phyloP scores from a whole-genome alignment of 768 basidiomycete genomes.

The Hericium erinaceus region DNA sequence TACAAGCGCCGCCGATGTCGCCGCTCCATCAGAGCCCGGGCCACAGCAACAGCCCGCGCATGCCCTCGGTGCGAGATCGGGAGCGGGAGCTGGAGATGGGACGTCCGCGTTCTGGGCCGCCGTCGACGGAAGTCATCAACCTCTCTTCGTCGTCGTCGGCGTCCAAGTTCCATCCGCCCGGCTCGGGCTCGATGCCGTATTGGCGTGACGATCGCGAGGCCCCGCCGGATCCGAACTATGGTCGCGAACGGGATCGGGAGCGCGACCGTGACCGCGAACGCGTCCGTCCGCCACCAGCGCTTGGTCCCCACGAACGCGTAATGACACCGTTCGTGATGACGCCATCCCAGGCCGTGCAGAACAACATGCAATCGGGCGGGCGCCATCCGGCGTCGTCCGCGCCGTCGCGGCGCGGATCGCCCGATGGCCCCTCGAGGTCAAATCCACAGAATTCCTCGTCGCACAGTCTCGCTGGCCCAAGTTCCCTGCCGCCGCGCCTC shows the following conservation, averaged over 20 bases:
- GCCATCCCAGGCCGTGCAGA: conserved; percentile 4
- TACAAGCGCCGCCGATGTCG: conserved; percentile 12
- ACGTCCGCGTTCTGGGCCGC: conserved; percentile 1
- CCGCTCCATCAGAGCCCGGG: conserved; percentile 5
- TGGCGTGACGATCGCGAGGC: conserved; percentile 10
- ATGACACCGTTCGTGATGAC: conserved; percentile 23
- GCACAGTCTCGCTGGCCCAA: neutral
- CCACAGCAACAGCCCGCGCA: conserved; percentile 4
- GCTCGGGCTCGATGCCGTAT: neutral
- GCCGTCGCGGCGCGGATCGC: conserved; percentile 9
- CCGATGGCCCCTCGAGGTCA: neutral
- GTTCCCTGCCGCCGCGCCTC: neutral
- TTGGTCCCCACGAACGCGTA: conserved; percentile 20
- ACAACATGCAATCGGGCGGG: neutral
- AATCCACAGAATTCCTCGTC: neutral
- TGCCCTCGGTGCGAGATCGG: conserved; percentile 5
- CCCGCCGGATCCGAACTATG: conserved; percentile 10
- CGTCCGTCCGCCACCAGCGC: conserved; percentile 14
- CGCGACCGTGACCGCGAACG: conserved; percentile 16
- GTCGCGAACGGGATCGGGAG: conserved; percentile 17
- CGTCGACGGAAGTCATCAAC: conserved; percentile 9
- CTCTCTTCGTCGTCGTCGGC: neutral
- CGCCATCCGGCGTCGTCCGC: neutral
- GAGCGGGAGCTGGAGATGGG: neutral
- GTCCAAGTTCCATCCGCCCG: neutral